Evolutionary conservation across 2,329 filamentous ascomycete species (phyloP).

Genomic region (Myotisia sp.): DNA sequence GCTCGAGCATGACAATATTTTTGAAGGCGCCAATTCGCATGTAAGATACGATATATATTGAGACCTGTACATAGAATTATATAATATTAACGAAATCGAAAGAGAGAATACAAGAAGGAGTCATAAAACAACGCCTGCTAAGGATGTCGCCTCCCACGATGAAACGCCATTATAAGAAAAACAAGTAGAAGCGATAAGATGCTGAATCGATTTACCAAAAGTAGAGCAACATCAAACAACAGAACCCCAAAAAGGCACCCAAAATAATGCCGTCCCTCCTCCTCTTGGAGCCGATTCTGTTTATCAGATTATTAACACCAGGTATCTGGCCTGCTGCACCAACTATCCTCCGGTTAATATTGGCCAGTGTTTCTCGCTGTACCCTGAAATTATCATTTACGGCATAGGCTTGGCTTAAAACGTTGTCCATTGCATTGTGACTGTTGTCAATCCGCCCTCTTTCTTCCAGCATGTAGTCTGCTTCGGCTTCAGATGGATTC

Average conservation of each 20-base stretch:
- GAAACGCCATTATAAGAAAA: slow-evolving; percentile 1
- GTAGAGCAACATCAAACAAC: slow-evolving; percentile 73
- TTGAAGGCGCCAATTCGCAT: too few species aligned
- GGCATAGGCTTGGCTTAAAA: slow-evolving; percentile 89
- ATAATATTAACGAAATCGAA: neutral
- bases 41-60: slow-evolving; percentile 4
- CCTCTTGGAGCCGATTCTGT: slow-evolving; percentile 86
- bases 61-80: neutral
- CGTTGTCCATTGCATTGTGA: slow-evolving; percentile 75
- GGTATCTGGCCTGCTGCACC: slow-evolving; percentile 81
- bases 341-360: slow-evolving; percentile 81
- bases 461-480: slow-evolving; percentile 95
- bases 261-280: slow-evolving; percentile 88
- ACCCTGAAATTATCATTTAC: slow-evolving; percentile 82
- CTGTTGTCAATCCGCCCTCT: slow-evolving; percentile 72
- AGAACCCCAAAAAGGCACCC: slow-evolving; percentile 79
- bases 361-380: slow-evolving; percentile 76
- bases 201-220: slow-evolving; percentile 48
- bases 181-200: neutral
- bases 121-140: slow-evolving; percentile 4
- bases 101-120: neutral
- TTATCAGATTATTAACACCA: slow-evolving; percentile 81
- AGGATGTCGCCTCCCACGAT: slow-evolving; percentile 1
- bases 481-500: slow-evolving; percentile 71
- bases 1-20: too few species aligned